A percentile compares a stretch with the other conserved stretches of the same genome.
phyloP scores from a whole-genome alignment of 2,329 filamentous ascomycete genomes.

The Hirsutella minnesotensis region DNA sequence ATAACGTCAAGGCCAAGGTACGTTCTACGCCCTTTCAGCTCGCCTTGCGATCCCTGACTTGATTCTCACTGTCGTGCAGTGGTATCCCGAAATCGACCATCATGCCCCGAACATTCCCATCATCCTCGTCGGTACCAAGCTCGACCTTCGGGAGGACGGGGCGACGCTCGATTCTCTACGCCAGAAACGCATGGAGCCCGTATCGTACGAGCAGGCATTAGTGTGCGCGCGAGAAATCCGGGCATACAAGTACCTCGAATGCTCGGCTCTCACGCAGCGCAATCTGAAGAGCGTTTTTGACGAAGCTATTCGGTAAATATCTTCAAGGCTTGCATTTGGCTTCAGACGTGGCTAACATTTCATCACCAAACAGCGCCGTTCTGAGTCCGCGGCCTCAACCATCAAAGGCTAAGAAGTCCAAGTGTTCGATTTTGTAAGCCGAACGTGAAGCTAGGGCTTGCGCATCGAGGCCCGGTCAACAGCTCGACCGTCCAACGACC shows the following conservation, averaged over 20 bases:
- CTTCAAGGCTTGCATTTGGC: neutral
- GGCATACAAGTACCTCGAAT: constrained; percentile 96
- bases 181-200: constrained; percentile 88
- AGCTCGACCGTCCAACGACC: neutral
- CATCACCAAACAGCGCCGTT: constrained; percentile 48
- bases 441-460: neutral
- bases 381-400: constrained; percentile 53
- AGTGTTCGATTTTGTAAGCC: constrained; percentile 57
- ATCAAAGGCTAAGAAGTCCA: constrained; percentile 49
- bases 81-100: constrained; percentile 95
- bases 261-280: constrained; percentile 89
- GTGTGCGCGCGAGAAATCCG: constrained; percentile 86
- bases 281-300: constrained; percentile 99
- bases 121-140: constrained; percentile 93
- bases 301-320: constrained; percentile 81
- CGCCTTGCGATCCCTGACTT: constrained; percentile 1
- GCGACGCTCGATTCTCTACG: constrained; percentile 71
- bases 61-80: constrained; percentile 38
- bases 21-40: constrained; percentile 10
- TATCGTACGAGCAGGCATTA: constrained; percentile 79
- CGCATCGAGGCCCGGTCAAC: neutral
- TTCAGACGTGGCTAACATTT: neutral
- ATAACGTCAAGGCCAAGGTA: constrained; percentile 98
- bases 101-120: constrained; percentile 93
- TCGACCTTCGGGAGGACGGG: constrained; percentile 85